A percentile compares a stretch with the other conserved stretches of the same genome.
Evolutionary conservation across 2,329 filamentous ascomycete species (phyloP).

Genomic region (Neoascochyta sp.): DNA sequence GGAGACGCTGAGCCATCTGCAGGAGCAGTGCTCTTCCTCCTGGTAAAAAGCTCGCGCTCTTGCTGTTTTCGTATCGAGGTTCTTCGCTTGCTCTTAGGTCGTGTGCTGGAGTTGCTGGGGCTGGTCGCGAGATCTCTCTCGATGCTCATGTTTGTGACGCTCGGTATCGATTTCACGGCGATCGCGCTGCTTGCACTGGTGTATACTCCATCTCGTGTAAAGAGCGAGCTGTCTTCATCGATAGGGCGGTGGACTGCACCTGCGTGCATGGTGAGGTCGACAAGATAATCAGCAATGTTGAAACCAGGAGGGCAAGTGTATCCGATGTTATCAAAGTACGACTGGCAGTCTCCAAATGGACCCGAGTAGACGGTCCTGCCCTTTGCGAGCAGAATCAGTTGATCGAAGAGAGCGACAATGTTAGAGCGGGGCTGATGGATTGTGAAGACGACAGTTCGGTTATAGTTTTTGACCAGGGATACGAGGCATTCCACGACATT

Average conservation of each 20-base stretch:
- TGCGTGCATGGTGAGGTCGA: slow-evolving; percentile 97
- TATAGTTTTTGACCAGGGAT: slow-evolving; percentile 91
- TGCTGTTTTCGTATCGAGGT: slow-evolving; percentile 82
- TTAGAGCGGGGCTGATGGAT: slow-evolving; percentile 98
- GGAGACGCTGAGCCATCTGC: slow-evolving; percentile 55
- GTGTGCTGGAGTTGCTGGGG: slow-evolving; percentile 57
- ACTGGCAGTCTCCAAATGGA: slow-evolving; percentile 80
- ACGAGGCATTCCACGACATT: slow-evolving; percentile 97
- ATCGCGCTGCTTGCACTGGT: slow-evolving; percentile 81
- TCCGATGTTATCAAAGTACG: slow-evolving; percentile 87
- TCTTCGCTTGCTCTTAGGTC: slow-evolving; percentile 67
- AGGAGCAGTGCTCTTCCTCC: slow-evolving; percentile 61
- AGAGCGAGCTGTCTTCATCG: slow-evolving; percentile 56
- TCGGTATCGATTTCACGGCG: slow-evolving; percentile 86
- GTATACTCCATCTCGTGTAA: slow-evolving; percentile 60
- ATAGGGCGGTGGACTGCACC: slow-evolving; percentile 55
- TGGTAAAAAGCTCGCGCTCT: slow-evolving; percentile 84
- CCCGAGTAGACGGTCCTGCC: slow-evolving; percentile 92
- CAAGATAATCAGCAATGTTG: slow-evolving; percentile 97
- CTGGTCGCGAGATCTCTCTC: slow-evolving; percentile 59
- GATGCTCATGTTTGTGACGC: slow-evolving; percentile 70
- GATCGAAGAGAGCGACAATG: slow-evolving; percentile 94
- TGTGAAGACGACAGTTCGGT: slow-evolving; percentile 94
- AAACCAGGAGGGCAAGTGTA: slow-evolving; percentile 94
- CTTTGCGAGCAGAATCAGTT: slow-evolving; percentile 83